Evolutionary conservation across 352 stramenopile species (phyloP).

Genomic region (Phytophthora constricta): DNA sequence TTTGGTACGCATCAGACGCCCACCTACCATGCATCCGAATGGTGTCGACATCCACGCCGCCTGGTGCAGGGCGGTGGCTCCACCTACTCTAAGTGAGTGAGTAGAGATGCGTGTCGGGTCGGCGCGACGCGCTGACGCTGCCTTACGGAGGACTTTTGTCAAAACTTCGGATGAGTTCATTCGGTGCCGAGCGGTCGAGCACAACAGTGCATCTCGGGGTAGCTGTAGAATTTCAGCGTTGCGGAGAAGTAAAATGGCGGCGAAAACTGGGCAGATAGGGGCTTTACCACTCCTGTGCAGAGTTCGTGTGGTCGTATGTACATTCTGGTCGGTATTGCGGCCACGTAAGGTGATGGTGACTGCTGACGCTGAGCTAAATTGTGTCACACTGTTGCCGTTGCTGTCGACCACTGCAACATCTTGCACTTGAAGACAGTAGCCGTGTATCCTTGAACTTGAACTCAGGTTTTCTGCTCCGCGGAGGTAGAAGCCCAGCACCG

Average conservation of each 20-base stretch:
- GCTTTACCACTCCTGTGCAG: neutral
- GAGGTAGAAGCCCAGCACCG: conserved; percentile 26
- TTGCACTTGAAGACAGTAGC: neutral
- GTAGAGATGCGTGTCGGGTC: conserved; percentile 9
- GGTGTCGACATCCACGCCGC: conserved; percentile 4
- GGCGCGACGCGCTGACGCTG: neutral
- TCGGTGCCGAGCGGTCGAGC: neutral
- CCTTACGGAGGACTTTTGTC: conserved; percentile 13
- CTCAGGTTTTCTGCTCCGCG: conserved; percentile 13
- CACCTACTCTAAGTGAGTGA: conserved; percentile 13
- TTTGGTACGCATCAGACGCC: conserved; percentile 12
- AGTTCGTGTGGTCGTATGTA: neutral
- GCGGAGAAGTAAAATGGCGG: neutral
- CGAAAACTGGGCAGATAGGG: neutral
- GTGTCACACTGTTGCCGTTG: neutral
- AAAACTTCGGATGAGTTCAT: conserved; percentile 10
- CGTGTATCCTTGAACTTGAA: neutral
- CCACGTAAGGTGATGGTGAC: neutral
- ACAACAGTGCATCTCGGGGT: neutral
- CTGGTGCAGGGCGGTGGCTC: neutral
- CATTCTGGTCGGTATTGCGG: neutral
- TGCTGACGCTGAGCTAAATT: neutral
- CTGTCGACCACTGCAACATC: neutral
- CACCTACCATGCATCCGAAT: conserved; percentile 19
- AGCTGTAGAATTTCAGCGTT: neutral